Base-by-base conservation (phyloP, 1,139 yeast genomes). In the Scheffersomyces illinoinensis region DNA sequence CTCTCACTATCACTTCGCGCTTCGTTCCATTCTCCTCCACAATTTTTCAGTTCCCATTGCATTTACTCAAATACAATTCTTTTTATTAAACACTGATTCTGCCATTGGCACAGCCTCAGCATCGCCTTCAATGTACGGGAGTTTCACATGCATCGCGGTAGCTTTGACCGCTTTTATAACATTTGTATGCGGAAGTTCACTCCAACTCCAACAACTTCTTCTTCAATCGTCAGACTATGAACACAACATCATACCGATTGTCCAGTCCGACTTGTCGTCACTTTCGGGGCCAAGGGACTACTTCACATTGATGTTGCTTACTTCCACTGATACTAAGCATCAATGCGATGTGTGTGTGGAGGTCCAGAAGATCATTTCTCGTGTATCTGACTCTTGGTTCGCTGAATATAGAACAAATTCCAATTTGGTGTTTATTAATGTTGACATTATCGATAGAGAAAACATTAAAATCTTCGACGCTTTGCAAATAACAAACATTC, bases 401-500 rank as follows among this genome's bases (percentile, higher is more conserved):
- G 58, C 66, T 3, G 84, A 85, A 60, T 76, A 84, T 62, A 70
- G 71, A 5, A 62, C 75, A 47, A 69, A 76, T 58, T 70, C 74
- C 48, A 54, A 58, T 24, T 73, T 86, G 7, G 78, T 78, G 62
- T 85, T 88, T 65, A 75, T 79, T 39, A 75, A 76, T 53, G 79
- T 85, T 17, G 93, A 89, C 62, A 81, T 85, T 24, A 69, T 71
- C 3, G 78, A 80, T 50, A 75, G 77, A 47, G 65, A 75, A 10
- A 75, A 80, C 54, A 64, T 76, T 14, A 67, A 61, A 5, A 58
- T 79, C 14, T 83, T 85, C 61, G 69, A 73, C 33, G 71, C 72
- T 23, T 66, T 87, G 56, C 71, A 75, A 4, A 67, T 89, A 57
- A 71, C 71, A 4, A 74, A 85, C 3, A 84, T 88, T 2, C 95